These are phyloP conservation scores for Kregervanrija pseudodelftensis DNA, from an alignment of 805 yeast species.

Conservation along the genomic window DNA sequence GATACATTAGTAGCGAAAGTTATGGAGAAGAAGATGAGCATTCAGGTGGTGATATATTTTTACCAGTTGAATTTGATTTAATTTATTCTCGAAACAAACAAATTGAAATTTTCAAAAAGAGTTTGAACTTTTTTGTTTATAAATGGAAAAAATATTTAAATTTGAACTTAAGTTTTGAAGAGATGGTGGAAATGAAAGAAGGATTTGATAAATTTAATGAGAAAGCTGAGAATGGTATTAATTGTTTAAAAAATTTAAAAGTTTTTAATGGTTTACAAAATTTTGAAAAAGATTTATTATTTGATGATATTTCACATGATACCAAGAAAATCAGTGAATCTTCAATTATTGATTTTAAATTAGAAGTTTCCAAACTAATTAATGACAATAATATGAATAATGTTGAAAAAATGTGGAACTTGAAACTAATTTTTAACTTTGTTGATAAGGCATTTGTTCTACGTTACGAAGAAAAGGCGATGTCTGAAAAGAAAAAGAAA, in stretches of 20 bases:
- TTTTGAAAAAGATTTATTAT: conserved; percentile 15
- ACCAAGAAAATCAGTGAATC: conserved; percentile 25
- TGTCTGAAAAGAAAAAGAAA: neutral
- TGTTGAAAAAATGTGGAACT: conserved; percentile 56
- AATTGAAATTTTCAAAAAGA: conserved; percentile 32
- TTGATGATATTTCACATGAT: conserved; percentile 7
- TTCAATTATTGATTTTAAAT: conserved; percentile 47
- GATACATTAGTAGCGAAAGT: no score
- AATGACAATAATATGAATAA: conserved; percentile 28
- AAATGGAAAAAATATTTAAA: conserved; percentile 35
- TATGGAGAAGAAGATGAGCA: neutral
- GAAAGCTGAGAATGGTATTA: conserved; percentile 1
- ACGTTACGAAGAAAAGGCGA: conserved; percentile 3
- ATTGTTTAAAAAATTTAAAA: conserved; percentile 12
- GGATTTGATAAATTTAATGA: neutral
- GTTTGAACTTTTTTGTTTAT: conserved; percentile 45
- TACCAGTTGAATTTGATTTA: conserved; percentile 35
- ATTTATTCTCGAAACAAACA: conserved; percentile 32
- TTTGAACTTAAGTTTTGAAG: conserved; percentile 15
- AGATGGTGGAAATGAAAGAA: conserved; percentile 6
- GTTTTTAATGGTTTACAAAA: conserved; percentile 16
- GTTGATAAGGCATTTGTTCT: conserved; percentile 34
- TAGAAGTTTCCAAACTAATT: conserved; percentile 42
- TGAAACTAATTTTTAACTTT: conserved; percentile 54
- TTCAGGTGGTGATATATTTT: conserved; percentile 33